These are phyloP conservation scores for Sarocladiaceae sp. DNA, from an alignment of 2,329 filamentous ascomycete species.

Conservation along the genomic window DNA sequence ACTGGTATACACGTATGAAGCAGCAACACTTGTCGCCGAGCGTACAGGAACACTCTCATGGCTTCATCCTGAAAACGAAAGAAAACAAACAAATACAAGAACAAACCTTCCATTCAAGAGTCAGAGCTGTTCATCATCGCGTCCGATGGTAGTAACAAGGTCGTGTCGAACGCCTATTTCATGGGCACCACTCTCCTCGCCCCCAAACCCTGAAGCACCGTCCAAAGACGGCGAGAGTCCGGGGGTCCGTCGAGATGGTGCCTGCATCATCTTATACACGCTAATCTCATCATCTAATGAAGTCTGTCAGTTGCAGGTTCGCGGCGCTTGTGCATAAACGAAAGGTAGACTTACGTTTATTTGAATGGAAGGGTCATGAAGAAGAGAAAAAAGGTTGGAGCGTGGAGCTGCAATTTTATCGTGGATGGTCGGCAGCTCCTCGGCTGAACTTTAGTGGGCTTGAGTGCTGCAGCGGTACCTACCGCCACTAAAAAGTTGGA, in stretches of 20 bases:
- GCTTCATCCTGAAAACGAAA: neutral
- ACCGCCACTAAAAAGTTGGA: conserved; percentile 11
- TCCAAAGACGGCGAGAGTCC: conserved; percentile 71
- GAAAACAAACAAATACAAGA: conserved; percentile 6
- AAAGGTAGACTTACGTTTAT: conserved; percentile 67
- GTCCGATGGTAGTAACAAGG: conserved; percentile 96
- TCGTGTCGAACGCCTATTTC: conserved; percentile 99
- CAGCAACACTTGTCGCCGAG: conserved; percentile 8
- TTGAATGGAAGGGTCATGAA: conserved; percentile 96
- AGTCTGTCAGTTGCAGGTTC: conserved; percentile 29
- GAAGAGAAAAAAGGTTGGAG: conserved; percentile 31
- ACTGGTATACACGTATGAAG: neutral
- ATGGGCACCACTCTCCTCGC: conserved; percentile 65
- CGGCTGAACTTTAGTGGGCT: conserved; percentile 12
- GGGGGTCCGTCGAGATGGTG: conserved; percentile 60
- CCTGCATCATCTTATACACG: conserved; percentile 86
- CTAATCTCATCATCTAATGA: conserved; percentile 97
- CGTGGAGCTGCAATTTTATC: conserved; percentile 32
- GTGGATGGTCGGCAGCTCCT: conserved; percentile 16
- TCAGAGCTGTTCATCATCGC: conserved; percentile 98
- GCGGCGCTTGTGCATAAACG: too few relatives aligned
- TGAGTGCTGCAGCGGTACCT: conserved; percentile 4
- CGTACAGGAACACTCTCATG: neutral
- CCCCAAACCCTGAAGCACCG: conserved; percentile 81
- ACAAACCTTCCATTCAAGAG: conserved; percentile 31